These are phyloP conservation scores for Adansonia digitata DNA, from an alignment of 345 rosid species.

Conservation along the genomic window DNA sequence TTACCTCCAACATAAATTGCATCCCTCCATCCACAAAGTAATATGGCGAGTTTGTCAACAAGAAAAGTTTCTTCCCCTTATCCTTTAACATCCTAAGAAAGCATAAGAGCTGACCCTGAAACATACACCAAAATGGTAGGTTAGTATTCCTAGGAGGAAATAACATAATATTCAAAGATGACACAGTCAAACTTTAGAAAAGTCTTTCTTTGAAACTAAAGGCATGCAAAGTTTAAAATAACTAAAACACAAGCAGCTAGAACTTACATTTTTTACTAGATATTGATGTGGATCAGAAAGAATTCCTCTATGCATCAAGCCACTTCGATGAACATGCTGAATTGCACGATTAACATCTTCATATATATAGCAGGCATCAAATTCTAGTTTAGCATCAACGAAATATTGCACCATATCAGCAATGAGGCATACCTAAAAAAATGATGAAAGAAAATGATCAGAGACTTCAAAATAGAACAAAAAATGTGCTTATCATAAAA, in stretches of 20 bases:
- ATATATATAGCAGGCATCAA: slow-evolving; percentile 89
- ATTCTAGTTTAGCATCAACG: slow-evolving; percentile 90
- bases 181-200: not conserved
- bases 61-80: slow-evolving; percentile 89
- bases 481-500: not conserved
- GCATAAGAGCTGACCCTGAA: slow-evolving; percentile 56
- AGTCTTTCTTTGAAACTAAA: slow-evolving; percentile 7
- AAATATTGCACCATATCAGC: slow-evolving; percentile 92
- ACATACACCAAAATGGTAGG: slow-evolving; percentile 12
- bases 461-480: not conserved
- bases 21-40: slow-evolving; percentile 97
- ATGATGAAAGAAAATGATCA: slow-evolving; percentile 4
- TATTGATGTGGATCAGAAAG: slow-evolving; percentile 80
- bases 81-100: slow-evolving; percentile 75
- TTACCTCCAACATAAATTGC: slow-evolving; percentile 88
- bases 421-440: slow-evolving; percentile 76
- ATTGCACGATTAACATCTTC: slow-evolving; percentile 89
- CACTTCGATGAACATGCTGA: slow-evolving; percentile 93
- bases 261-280: slow-evolving; percentile 72
- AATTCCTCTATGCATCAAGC: slow-evolving; percentile 84
- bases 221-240: not conserved
- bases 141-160: slow-evolving; percentile 8
- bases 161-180: not conserved
- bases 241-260: not conserved
- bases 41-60: slow-evolving; percentile 91